Evolutionary conservation across 176 grass and related monocot species (phyloP).

Genomic region (Tillandsia fasciculata): DNA sequence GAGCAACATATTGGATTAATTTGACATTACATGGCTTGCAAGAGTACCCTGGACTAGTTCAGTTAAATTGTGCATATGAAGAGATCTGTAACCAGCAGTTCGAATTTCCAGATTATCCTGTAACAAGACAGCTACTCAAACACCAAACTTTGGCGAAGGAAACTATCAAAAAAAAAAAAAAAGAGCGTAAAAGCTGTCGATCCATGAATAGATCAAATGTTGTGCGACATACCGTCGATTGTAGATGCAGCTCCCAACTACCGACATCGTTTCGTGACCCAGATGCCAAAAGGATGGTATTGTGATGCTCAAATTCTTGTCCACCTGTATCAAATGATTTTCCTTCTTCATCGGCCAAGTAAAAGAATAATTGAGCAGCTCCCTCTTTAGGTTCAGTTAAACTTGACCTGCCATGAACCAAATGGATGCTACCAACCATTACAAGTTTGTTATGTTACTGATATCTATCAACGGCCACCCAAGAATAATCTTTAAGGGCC

Average conservation of each 20-base stretch:
- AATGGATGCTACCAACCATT: neutral
- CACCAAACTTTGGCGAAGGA: neutral
- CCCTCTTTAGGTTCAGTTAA: slow-evolving; percentile 48
- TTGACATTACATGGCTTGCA: slow-evolving; percentile 58
- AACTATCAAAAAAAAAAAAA: neutral
- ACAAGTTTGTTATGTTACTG: too few species aligned
- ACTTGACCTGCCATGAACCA: slow-evolving; percentile 34
- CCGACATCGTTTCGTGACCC: slow-evolving; percentile 58
- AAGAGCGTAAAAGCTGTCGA: neutral
- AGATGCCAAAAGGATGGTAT: slow-evolving; percentile 74
- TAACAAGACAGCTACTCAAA: slow-evolving; percentile 10
- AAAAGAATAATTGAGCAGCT: slow-evolving; percentile 73
- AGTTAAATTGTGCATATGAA: slow-evolving; percentile 88
- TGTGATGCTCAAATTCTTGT: slow-evolving; percentile 39
- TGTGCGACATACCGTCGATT: slow-evolving; percentile 49
- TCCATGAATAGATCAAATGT: neutral
- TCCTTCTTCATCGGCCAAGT: slow-evolving; percentile 71
- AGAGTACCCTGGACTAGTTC: slow-evolving; percentile 71
- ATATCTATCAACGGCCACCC: too few species aligned
- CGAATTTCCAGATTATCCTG: slow-evolving; percentile 75
- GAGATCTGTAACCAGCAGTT: slow-evolving; percentile 74
- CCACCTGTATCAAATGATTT: slow-evolving; percentile 49
- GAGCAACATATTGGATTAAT: slow-evolving; percentile 11
- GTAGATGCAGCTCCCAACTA: slow-evolving; percentile 71
- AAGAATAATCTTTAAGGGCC: neutral